These are phyloP conservation scores for Amylocystis lapponica DNA, from an alignment of 768 basidiomycete species.

Conservation along the genomic window DNA sequence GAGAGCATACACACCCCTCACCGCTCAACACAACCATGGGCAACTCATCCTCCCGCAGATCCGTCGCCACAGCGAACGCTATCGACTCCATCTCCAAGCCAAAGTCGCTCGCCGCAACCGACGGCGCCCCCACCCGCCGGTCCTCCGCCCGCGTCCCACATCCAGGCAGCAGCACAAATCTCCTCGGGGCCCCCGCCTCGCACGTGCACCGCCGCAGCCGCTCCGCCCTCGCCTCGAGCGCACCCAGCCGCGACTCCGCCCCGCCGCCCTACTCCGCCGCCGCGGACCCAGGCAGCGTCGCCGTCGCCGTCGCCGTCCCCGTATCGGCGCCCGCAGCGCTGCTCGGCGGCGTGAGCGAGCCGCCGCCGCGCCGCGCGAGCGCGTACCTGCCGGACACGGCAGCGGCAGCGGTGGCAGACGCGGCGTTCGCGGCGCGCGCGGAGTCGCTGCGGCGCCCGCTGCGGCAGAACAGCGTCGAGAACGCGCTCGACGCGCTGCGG, in stretches of 20 bases:
- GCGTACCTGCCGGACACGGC: too few relatives aligned
- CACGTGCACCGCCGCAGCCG: constrained; percentile 8
- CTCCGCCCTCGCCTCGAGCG: constrained; percentile 8
- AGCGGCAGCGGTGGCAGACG: too few relatives aligned
- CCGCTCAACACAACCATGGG: constrained; percentile 15
- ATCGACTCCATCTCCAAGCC: constrained; percentile 9
- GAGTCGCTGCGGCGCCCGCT: constrained; percentile 10
- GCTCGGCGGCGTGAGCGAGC: too few relatives aligned
- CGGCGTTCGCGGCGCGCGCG: constrained; percentile 6
- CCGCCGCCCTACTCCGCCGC: constrained; percentile 15
- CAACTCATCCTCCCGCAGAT: constrained; percentile 4
- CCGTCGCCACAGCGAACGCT: constrained; percentile 4
- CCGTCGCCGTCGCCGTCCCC: too few relatives aligned
- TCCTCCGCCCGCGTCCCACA: constrained; percentile 4
- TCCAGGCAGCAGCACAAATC: not conserved
- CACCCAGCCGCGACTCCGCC: constrained; percentile 6
- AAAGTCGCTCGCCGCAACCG: not conserved
- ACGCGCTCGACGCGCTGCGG: constrained; percentile 30
- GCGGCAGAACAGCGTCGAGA: constrained; percentile 15
- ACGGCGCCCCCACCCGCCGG: constrained; percentile 5
- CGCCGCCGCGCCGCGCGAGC: too few relatives aligned
- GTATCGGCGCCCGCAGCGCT: too few relatives aligned
- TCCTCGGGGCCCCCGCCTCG: constrained; percentile 1
- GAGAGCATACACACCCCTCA: too few relatives aligned
- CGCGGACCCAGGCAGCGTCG: too few relatives aligned